Evolutionary conservation across 2,329 filamentous ascomycete genomes (phyloP), one percentile per base, ranked within the genome.

Genomic region (Leptographium lundbergii): DNA sequence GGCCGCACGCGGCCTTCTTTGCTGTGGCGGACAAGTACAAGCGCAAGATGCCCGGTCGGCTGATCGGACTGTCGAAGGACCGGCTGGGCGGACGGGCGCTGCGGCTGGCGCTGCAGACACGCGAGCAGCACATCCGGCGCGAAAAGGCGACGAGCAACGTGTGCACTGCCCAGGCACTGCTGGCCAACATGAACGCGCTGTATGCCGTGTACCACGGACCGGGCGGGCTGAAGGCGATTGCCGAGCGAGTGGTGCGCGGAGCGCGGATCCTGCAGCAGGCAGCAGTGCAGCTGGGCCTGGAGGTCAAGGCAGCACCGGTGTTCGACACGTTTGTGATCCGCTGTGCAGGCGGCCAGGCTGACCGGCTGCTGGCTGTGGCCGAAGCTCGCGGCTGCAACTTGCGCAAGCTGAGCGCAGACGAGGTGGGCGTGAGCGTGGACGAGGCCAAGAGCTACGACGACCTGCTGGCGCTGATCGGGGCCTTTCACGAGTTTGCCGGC

Each of bases 141-240:
- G 92, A 97, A 71, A 96, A 96, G 80, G 92, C 92, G 1, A 97
- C 92, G 1, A 96, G 91, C 77, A 97, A 97, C 69, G 91, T 96
- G 61, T 97, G 92, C 76, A 97, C 92, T 1, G 91, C 92, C 1
- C 92, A 97, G 73, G 92, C 92, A 10, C 76, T 97, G 29, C 78
- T 96, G 57, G 92, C 92, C 45, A 97, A 97, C 72, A 96, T 96
- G 89, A 92, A 85, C 65, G 90, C 91, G 58, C 87, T 96, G 75
- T 97, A 96, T 69, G 91, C 91, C 57, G 80, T 96, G 58, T 97
- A 96, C 72, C 92, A 97, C 70, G 92, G 92, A 4, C 92, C 92
- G 0, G 73, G 84, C 58, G 91, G 91, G 22, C 75, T 97, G 56
- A 90, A 85, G 73, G 81, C 83, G 17, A 96, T 96, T 69, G 91